Evolutionary conservation across 352 stramenopile species (phyloP), one percentile per base, ranked within the genome.

Genomic region (Phytophthora colocasiae): DNA sequence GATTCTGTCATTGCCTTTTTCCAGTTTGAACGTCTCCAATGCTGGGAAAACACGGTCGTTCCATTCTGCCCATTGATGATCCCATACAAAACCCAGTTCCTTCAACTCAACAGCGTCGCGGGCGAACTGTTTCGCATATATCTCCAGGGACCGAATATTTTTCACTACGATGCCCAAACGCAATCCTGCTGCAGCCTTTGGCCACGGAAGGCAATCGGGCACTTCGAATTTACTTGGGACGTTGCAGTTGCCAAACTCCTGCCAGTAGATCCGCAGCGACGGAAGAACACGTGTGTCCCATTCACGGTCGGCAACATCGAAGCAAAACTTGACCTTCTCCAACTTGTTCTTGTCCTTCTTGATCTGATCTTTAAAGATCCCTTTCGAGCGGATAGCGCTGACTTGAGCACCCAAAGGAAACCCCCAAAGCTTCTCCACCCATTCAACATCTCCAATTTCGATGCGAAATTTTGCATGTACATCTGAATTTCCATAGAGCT

Each of bases 401-500:
- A 27, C n/a, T 9, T 45, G 14, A n/a, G 6, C 14, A n/a, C 39
- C 39, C 7, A 45, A 9, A 19, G 5, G 4, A 12, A 24, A 19
- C n/a, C n/a, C 39, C 39, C n/a, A 45, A 3, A 45, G 6, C 14
- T 45, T 19, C 6, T 24, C 8, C 11, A 4, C 4, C 39, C 39
- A 45, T 2, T 45, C 5, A 10, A 2, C 2, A 24, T 12, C 39
- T 24, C 39, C 39, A n/a, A 24, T 7, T 6, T 2, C 15, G 4
- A 45, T 45, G n/a, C 14, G 15, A 22, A 45, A 45, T 10, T 12
- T 3, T n/a, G 17, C 19, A 5, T n/a, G 14, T 9, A 45, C 39
- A 22, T 45, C 39, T 11, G 39, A 24, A 9, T 45, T n/a, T 44
- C 70, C 66, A 29, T 77, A 34, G 1, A 82, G 34, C 12, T 69